phyloP scores from a whole-genome alignment of 768 basidiomycete genomes.

The Lactarius trivialis region DNA sequence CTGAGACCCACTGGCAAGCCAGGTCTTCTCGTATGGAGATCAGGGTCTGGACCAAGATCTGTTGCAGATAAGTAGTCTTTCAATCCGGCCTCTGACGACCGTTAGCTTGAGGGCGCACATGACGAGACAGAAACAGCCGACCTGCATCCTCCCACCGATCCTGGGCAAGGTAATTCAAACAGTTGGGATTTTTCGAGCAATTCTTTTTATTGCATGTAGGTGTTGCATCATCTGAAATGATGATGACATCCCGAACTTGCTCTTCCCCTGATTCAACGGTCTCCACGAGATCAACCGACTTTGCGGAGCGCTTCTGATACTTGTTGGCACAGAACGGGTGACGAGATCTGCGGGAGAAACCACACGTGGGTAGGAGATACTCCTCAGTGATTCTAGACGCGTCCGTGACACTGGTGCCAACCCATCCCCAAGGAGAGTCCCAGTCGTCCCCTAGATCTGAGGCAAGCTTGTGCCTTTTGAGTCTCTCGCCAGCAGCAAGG shows the following conservation, averaged over 20 bases:
- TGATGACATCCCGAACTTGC: conserved; percentile 55
- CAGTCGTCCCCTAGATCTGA: conserved; percentile 26
- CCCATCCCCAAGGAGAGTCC: conserved; percentile 72
- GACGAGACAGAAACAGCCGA: conserved; percentile 28
- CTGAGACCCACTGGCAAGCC: conserved; percentile 66
- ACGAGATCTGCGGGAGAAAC: conserved; percentile 47
- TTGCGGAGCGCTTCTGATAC: conserved; percentile 31
- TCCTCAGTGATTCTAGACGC: conserved; percentile 56
- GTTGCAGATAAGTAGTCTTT: conserved; percentile 27
- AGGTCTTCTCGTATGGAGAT: conserved; percentile 8
- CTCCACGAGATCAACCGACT: conserved; percentile 22
- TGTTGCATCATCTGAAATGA: conserved; percentile 63
- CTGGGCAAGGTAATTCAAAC: conserved; percentile 84
- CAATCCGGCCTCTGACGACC: conserved; percentile 11
- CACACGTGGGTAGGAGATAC: conserved; percentile 62
- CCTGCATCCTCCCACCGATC: conserved; percentile 75
- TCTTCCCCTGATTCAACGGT: conserved; percentile 33
- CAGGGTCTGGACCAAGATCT: conserved; percentile 18
- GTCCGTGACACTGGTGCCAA: conserved; percentile 54
- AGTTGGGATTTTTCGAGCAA: conserved; percentile 77
- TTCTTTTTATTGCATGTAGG: conserved; percentile 48
- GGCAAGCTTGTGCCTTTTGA: conserved; percentile 52
- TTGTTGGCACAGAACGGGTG: conserved; percentile 55
- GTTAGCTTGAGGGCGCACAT: background rate
- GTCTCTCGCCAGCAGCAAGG: conserved; percentile 52